A percentile compares a stretch with the other conserved stretches of the same genome.
phyloP scores from a whole-genome alignment of 2,329 filamentous ascomycete species.

The Aspergillus bombycis region DNA sequence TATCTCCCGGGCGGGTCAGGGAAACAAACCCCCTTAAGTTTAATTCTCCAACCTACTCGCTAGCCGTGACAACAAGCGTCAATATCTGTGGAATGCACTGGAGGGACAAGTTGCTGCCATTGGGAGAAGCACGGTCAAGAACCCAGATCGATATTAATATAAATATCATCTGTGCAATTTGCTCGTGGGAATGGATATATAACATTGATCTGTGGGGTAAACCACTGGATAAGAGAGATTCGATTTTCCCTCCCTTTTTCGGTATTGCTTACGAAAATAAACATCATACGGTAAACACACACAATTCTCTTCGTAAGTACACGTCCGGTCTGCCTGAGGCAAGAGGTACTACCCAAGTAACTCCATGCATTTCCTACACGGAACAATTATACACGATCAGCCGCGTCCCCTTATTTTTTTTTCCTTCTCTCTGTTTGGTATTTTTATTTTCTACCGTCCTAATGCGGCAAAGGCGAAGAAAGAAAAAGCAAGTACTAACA shows the following conservation, averaged over 20 bases:
- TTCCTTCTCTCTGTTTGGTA: background rate
- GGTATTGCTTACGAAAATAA: background rate
- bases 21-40: slow-evolving; percentile 1
- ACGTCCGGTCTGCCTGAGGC: background rate
- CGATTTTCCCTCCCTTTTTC: background rate
- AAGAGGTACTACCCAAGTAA: background rate
- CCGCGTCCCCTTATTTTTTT: slow-evolving; percentile 16
- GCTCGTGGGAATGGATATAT: slow-evolving; percentile 1
- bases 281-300: background rate
- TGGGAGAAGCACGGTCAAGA: background rate
- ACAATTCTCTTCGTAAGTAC: background rate
- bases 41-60: background rate
- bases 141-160: background rate
- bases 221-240: background rate
- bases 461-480: slow-evolving; percentile 13
- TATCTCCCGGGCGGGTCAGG: slow-evolving; percentile 3
- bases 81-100: slow-evolving; percentile 2
- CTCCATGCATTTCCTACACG: background rate
- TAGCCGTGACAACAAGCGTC: background rate
- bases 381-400: background rate
- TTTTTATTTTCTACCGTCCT: slow-evolving; percentile 3
- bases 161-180: background rate
- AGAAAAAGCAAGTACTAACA: background rate
- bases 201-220: background rate
- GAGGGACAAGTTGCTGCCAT: background rate